These are phyloP conservation scores for Byssoonygena ceratinophila DNA, from an alignment of 2,329 filamentous ascomycete species.

Conservation along the genomic window DNA sequence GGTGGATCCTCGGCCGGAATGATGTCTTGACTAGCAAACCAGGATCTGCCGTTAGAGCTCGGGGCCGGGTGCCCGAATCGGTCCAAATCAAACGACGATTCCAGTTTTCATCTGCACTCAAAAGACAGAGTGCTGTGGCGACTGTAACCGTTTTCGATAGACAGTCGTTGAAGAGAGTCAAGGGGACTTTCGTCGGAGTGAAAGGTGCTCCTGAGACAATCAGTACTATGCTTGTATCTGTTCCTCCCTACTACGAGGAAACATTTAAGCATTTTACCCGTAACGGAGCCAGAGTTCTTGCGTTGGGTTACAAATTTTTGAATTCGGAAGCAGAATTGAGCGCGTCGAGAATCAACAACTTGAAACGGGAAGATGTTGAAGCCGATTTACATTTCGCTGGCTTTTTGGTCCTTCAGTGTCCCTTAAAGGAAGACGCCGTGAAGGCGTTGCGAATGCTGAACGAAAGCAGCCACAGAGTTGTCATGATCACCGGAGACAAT, in stretches of 20 bases:
- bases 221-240: constrained; percentile 74
- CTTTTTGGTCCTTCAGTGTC: constrained; percentile 89
- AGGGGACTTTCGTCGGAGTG: constrained; percentile 83
- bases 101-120: constrained; percentile 93
- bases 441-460: constrained; percentile 93
- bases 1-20: constrained; percentile 85
- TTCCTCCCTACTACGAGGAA: constrained; percentile 85
- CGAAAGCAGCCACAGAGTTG: constrained; percentile 93
- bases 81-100: constrained; percentile 95
- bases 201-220: constrained; percentile 98
- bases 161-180: constrained; percentile 62
- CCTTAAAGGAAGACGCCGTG: constrained; percentile 91
- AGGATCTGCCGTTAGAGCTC: constrained; percentile 31
- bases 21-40: constrained; percentile 66
- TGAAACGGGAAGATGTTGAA: constrained; percentile 89
- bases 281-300: constrained; percentile 86
- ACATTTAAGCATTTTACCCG: constrained; percentile 97
- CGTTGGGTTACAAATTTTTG: constrained; percentile 87
- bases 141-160: constrained; percentile 63
- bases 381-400: constrained; percentile 77
- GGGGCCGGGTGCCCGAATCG: constrained; percentile 48
- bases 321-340: constrained; percentile 71
- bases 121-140: constrained; percentile 89
- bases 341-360: constrained; percentile 75
- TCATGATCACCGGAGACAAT: constrained; percentile 99